A percentile compares a stretch with the other conserved stretches of the same genome.
These are phyloP conservation scores for Phytophthora constricta DNA, from an alignment of 352 stramenopile genomes.

Conservation along the genomic window DNA sequence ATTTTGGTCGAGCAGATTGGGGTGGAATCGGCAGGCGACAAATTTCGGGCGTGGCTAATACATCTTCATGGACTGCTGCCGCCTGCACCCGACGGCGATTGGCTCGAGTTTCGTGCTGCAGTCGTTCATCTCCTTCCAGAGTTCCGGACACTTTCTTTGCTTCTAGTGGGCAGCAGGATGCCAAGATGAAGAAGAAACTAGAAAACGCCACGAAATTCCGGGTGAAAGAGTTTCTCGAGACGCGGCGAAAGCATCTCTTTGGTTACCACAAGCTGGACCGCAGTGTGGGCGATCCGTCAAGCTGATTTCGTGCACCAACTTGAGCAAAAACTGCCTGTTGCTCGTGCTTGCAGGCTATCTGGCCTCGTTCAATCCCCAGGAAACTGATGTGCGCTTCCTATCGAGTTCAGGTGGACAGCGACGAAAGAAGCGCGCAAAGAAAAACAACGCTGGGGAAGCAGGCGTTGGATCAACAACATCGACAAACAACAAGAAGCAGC, in stretches of 20 bases:
- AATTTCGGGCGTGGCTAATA: conserved; percentile 65
- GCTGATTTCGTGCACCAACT: conserved; percentile 62
- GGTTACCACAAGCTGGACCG: conserved; percentile 60
- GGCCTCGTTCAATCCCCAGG: conserved; percentile 83
- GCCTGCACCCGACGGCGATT: conserved; percentile 57
- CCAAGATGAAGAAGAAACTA: conserved; percentile 39
- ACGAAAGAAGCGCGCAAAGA: conserved; percentile 60
- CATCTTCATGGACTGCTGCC: conserved; percentile 56
- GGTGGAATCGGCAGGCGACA: conserved; percentile 41
- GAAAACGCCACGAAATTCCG: conserved; percentile 43
- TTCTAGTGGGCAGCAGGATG: conserved; percentile 17
- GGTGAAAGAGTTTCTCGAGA: conserved; percentile 53
- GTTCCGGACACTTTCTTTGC: conserved; percentile 41
- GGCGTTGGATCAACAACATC: conserved; percentile 6
- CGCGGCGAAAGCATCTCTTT: conserved; percentile 65
- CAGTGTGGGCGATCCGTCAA: conserved; percentile 35
- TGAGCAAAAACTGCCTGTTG: conserved; percentile 73
- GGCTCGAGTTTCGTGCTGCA: conserved; percentile 65
- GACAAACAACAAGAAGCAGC: conserved; percentile 42
- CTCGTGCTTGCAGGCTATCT: conserved; percentile 78
- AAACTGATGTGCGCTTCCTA: conserved; percentile 75
- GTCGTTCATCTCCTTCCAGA: conserved; percentile 64
- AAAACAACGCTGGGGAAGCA: conserved; percentile 20
- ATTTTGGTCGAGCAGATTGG: conserved; percentile 66
- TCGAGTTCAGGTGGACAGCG: conserved; percentile 60